These are phyloP conservation scores for Paradendryphiella salina DNA, from an alignment of 2,329 filamentous ascomycete species.

Conservation along the genomic window DNA sequence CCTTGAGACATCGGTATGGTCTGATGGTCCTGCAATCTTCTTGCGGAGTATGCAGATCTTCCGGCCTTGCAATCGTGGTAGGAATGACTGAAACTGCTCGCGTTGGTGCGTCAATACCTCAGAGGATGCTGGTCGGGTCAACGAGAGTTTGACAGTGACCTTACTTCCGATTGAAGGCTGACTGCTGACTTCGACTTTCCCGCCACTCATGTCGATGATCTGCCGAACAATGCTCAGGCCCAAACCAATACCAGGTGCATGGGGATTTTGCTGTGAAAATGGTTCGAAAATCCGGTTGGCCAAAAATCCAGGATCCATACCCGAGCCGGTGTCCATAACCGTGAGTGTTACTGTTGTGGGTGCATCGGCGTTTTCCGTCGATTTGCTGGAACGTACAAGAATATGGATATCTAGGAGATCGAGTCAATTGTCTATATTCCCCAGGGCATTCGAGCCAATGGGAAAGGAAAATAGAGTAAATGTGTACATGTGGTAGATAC, in stretches of 20 bases:
- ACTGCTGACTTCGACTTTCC: conserved; percentile 36
- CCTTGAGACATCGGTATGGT: conserved; percentile 5
- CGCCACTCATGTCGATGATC: conserved; percentile 35
- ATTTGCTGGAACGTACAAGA: conserved; percentile 23
- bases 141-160: conserved; percentile 24
- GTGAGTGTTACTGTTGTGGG: conserved; percentile 39
- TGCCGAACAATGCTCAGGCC: conserved; percentile 38
- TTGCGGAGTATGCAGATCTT: conserved; percentile 34
- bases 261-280: conserved; percentile 42
- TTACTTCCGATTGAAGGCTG: conserved; percentile 23
- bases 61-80: conserved; percentile 27
- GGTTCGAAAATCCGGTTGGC: conserved; percentile 40
- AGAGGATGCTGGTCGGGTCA: conserved; percentile 11
- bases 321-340: conserved; percentile 40
- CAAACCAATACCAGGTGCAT: conserved; percentile 28
- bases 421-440: neutral
- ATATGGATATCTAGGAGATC: conserved; percentile 26
- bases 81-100: conserved; percentile 17
- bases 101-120: conserved; percentile 5
- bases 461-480: neutral
- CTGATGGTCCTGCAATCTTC: neutral
- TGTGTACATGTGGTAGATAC: too few relatives aligned
- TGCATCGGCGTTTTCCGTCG: conserved; percentile 1
- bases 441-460: neutral
- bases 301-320: conserved; percentile 43